phyloP scores from a whole-genome alignment of 108 stramenopile genomes.

The Cyclotella choctawhatcheeana region DNA sequence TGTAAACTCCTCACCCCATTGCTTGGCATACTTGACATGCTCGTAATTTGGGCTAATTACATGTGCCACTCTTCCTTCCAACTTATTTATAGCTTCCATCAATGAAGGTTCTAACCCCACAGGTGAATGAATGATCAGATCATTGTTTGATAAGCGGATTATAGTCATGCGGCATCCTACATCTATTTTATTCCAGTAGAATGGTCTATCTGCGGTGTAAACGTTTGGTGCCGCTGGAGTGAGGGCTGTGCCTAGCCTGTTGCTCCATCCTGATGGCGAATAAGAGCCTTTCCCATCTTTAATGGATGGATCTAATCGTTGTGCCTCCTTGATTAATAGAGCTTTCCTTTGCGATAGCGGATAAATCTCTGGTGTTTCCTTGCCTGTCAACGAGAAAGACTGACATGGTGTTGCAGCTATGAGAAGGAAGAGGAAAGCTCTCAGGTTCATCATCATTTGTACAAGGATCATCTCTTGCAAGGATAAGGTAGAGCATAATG shows the following conservation, averaged over 20 bases:
- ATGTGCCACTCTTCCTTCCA: conserved; percentile 71
- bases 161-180: conserved; percentile 87
- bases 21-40: conserved; percentile 77
- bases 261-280: conserved; percentile 51
- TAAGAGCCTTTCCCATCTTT: conserved; percentile 35
- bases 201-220: conserved; percentile 82
- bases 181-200: conserved; percentile 87
- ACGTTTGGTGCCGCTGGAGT: conserved; percentile 71
- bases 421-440: too few species aligned
- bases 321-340: conserved; percentile 37
- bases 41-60: conserved; percentile 88
- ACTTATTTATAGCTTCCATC: conserved; percentile 50
- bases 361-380: conserved; percentile 21
- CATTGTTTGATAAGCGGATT: conserved; percentile 52
- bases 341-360: conserved; percentile 34
- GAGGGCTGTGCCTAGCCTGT: conserved; percentile 65
- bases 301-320: conserved; percentile 19
- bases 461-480: too few species aligned
- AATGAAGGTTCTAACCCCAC: conserved; percentile 62
- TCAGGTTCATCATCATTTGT: too few species aligned
- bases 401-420: too few species aligned
- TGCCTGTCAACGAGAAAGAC: background rate
- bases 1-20: conserved; percentile 70
- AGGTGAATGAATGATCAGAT: conserved; percentile 82
- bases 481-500: too few species aligned